phyloP scores from a whole-genome alignment of 495 filamentous ascomycete species.

The Podospora pseudoanserina region DNA sequence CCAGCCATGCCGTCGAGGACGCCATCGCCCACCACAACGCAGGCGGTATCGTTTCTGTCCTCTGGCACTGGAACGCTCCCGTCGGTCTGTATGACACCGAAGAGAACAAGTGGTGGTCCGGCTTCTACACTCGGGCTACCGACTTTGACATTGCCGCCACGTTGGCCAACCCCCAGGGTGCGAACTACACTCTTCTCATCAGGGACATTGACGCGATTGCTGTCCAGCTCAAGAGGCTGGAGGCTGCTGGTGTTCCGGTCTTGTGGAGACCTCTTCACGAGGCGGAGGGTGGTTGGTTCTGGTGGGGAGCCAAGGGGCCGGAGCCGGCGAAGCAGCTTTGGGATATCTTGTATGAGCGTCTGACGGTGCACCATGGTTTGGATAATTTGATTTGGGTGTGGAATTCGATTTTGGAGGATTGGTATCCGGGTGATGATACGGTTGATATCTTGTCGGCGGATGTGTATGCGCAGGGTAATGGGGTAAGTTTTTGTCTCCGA shows the following conservation, averaged over 20 bases:
- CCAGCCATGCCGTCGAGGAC: conserved; percentile 41
- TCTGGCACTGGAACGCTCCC: conserved; percentile 48
- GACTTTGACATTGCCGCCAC: conserved; percentile 43
- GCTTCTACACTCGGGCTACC: conserved; percentile 46
- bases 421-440: conserved; percentile 45
- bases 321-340: conserved; percentile 44
- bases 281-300: conserved; percentile 51
- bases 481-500: conserved; percentile 23
- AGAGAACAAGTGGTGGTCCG: conserved; percentile 45
- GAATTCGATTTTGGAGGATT: conserved; percentile 44
- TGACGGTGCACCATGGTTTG: conserved; percentile 39
- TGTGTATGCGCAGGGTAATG: conserved; percentile 37
- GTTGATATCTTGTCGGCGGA: conserved; percentile 43
- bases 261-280: conserved; percentile 48
- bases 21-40: conserved; percentile 40
- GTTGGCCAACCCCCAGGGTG: conserved; percentile 32
- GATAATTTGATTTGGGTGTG: conserved; percentile 50
- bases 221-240: conserved; percentile 40
- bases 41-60: conserved; percentile 45
- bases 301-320: conserved; percentile 50
- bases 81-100: conserved; percentile 37
- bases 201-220: conserved; percentile 51
- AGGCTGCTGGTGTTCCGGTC: conserved; percentile 39
- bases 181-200: conserved; percentile 47
- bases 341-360: conserved; percentile 39